A percentile compares a stretch with the other conserved stretches of the same genome.
phyloP scores from a whole-genome alignment of 345 rosid genomes.

The Lenwebbia sp. region DNA sequence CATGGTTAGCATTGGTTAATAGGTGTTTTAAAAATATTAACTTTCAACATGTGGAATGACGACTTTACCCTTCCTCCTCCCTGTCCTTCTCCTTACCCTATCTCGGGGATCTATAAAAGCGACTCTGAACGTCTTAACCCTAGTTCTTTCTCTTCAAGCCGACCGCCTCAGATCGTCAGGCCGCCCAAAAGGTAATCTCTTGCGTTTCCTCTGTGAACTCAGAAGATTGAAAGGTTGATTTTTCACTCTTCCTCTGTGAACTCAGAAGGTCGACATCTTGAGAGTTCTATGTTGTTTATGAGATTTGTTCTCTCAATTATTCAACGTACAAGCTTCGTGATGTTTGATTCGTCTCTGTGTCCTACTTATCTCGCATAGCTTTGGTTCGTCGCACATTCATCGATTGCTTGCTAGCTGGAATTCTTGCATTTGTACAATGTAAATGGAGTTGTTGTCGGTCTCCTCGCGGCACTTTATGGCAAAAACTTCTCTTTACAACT shows the following conservation, averaged over 20 bases:
- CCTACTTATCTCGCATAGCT: background rate
- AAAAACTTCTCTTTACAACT: background rate
- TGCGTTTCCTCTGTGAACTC: background rate
- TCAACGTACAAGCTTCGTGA: background rate
- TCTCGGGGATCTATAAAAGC: background rate
- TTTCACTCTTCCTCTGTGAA: too few relatives aligned
- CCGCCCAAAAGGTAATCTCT: background rate
- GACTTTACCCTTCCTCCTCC: background rate
- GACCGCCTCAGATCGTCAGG: background rate
- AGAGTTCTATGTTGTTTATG: background rate
- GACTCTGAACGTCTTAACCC: background rate
- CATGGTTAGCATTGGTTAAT: background rate
- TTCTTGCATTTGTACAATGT: background rate
- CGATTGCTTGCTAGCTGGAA: background rate
- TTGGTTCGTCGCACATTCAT: background rate
- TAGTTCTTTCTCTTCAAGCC: background rate
- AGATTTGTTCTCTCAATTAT: background rate
- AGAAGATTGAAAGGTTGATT: fast-evolving
- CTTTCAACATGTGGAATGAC: background rate
- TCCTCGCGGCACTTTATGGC: background rate
- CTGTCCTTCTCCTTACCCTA: background rate
- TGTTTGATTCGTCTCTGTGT: background rate
- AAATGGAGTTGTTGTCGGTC: too few relatives aligned
- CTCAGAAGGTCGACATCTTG: background rate
- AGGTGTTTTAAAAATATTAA: background rate